Evolutionary conservation across 441 rosid species (phyloP).

Genomic region (Bocquillonia castaneifolia): DNA sequence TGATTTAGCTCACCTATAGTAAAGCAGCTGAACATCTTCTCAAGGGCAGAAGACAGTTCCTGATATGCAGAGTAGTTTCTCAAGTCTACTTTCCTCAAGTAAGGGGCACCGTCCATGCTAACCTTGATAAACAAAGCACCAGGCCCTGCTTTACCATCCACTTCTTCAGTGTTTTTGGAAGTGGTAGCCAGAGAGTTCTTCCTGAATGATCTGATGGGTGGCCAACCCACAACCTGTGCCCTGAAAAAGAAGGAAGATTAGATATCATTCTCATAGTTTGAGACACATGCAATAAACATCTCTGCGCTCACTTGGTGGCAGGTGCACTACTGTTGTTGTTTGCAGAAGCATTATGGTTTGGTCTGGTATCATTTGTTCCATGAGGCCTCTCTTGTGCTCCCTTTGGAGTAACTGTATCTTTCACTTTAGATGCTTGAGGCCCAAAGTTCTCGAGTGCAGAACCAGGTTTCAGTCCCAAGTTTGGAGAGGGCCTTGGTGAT

Average conservation of each 20-base stretch:
- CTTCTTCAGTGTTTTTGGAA: constrained; percentile 59
- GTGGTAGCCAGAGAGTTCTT: constrained; percentile 53
- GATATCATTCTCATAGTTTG: constrained; percentile 1
- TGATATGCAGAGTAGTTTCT: constrained; percentile 51
- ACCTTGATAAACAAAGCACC: constrained; percentile 63
- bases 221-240: constrained; percentile 85
- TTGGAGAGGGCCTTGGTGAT: constrained; percentile 50
- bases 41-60: constrained; percentile 63
- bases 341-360: constrained; percentile 30
- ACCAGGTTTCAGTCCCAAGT: constrained; percentile 46
- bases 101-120: constrained; percentile 82
- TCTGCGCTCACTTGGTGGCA: constrained; percentile 61
- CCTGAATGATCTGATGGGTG: constrained; percentile 64
- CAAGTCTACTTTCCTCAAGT: constrained; percentile 68
- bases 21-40: constrained; percentile 77
- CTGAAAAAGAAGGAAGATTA: constrained; percentile 34
- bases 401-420: constrained; percentile 36
- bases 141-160: constrained; percentile 57
- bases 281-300: not conserved
- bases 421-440: constrained; percentile 40
- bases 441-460: constrained; percentile 45
- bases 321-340: constrained; percentile 56
- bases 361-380: constrained; percentile 28
- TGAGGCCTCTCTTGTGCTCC: constrained; percentile 34
- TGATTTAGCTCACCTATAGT: constrained; percentile 45